A percentile compares a stretch with the other conserved stretches of the same genome.
These are phyloP conservation scores for Nyctanthes arbortristis DNA, from an alignment of 257 asterid genomes.

Conservation along the genomic window DNA sequence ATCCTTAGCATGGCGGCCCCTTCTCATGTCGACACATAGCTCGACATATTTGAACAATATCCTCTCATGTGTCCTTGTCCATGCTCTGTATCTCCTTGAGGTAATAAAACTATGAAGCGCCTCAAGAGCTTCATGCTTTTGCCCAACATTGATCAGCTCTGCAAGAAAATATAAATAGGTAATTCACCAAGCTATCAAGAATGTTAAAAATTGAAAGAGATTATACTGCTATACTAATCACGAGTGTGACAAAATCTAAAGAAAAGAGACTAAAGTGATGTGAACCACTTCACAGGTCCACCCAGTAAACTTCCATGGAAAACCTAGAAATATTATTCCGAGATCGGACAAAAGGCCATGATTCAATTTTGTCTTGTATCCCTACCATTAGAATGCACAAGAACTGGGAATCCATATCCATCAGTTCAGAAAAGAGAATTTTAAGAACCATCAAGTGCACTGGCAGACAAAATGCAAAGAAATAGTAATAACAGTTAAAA, in stretches of 20 bases:
- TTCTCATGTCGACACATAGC: constrained; percentile 91
- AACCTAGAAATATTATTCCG: neutral
- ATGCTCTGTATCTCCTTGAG: constrained; percentile 88
- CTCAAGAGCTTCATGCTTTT: constrained; percentile 93
- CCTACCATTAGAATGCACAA: neutral
- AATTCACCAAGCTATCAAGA: neutral
- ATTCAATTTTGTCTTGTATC: neutral
- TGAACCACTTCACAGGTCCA: neutral
- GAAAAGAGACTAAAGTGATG: neutral
- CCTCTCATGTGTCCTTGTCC: constrained; percentile 87
- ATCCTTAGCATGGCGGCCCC: constrained; percentile 96
- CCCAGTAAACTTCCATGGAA: neutral
- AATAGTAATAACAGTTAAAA: neutral
- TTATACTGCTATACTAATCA: neutral
- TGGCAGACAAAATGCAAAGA: neutral
- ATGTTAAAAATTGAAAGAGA: neutral
- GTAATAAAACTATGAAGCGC: constrained; percentile 83
- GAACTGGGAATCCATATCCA: neutral
- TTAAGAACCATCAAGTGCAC: neutral
- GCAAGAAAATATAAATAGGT: constrained; percentile 27
- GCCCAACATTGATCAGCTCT: constrained; percentile 90
- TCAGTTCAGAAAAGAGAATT: neutral
- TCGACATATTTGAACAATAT: constrained; percentile 92
- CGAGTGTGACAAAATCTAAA: neutral
- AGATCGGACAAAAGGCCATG: neutral